Percentiles rank a stretch among this genome's conserved stretches.
Evolutionary conservation across 1,284 basidiomycete genomes (phyloP).

Genomic region (Boletus subluridellus): DNA sequence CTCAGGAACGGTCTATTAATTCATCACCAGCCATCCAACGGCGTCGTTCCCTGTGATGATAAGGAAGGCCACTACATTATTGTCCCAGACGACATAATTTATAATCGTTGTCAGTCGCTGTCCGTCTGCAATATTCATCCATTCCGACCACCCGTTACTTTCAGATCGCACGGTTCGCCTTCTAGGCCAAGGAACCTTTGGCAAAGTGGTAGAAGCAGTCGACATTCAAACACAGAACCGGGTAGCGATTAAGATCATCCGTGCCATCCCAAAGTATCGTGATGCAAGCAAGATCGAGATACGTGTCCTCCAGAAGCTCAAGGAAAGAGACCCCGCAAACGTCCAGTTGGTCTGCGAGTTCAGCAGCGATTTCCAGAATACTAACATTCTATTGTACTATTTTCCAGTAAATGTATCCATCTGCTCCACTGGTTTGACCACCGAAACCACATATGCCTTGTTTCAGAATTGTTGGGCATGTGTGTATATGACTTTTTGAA

Average conservation of each 20-base stretch:
- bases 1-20: constrained; percentile 21
- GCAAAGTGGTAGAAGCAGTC: constrained; percentile 95
- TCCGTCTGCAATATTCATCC: neutral
- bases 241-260: constrained; percentile 99
- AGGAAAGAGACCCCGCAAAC: constrained; percentile 87
- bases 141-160: constrained; percentile 22
- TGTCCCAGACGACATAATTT: constrained; percentile 83
- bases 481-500: constrained; percentile 99
- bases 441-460: constrained; percentile 96
- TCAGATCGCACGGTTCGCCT: constrained; percentile 86
- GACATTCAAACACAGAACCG: constrained; percentile 74
- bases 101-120: constrained; percentile 66
- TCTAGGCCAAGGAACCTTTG: constrained; percentile 97
- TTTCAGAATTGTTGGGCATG: constrained; percentile 94
- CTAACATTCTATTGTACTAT: constrained; percentile 13
- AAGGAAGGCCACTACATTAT: constrained; percentile 95
- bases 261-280: constrained; percentile 94
- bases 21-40: constrained; percentile 52
- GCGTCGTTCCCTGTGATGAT: constrained; percentile 76
- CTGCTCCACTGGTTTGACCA: constrained; percentile 94
- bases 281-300: constrained; percentile 99
- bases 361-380: neutral
- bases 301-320: constrained; percentile 88
- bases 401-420: constrained; percentile 92
- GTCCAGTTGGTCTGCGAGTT: constrained; percentile 63